Conservation (phyloP, 2,329 filamentous ascomycete genomes). For the Dactylellina leptospora region DNA sequence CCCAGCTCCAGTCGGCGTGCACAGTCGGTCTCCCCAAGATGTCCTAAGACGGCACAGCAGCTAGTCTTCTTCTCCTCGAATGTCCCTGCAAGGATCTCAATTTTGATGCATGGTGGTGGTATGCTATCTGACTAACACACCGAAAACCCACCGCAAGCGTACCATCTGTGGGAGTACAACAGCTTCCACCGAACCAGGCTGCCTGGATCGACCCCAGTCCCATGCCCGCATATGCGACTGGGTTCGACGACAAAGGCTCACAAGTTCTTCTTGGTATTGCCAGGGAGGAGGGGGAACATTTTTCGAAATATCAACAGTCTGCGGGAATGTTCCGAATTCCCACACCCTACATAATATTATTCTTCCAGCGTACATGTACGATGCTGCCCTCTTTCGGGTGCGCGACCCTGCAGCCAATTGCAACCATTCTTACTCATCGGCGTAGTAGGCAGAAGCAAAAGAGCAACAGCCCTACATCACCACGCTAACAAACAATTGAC, state of each 20-base stretch:
- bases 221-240: constrained; percentile 30
- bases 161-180: background rate
- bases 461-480: constrained; percentile 25
- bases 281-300: background rate
- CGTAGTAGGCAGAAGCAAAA: constrained; percentile 43
- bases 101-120: constrained; percentile 1
- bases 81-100: constrained; percentile 38
- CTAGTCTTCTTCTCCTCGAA: no score
- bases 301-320: background rate
- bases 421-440: constrained; percentile 41
- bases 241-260: constrained; percentile 2
- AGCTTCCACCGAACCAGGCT: constrained; percentile 9
- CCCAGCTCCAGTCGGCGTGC: background rate
- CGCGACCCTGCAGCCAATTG: constrained; percentile 4
- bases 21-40: constrained; percentile 19
- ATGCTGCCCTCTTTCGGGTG: background rate
- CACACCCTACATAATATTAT: background rate
- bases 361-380: constrained; percentile 8
- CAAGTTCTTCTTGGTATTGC: background rate
- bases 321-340: constrained; percentile 27
- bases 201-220: constrained; percentile 17
- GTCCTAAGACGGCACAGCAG: constrained; percentile 48
- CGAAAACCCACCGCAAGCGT: background rate
- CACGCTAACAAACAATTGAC: constrained; percentile 8
- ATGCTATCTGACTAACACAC: constrained; percentile 31